Percentiles rank a stretch among this genome's conserved stretches.
Conservation (phyloP, 495 filamentous ascomycete species). For the Tuber microsphaerosporum region DNA sequence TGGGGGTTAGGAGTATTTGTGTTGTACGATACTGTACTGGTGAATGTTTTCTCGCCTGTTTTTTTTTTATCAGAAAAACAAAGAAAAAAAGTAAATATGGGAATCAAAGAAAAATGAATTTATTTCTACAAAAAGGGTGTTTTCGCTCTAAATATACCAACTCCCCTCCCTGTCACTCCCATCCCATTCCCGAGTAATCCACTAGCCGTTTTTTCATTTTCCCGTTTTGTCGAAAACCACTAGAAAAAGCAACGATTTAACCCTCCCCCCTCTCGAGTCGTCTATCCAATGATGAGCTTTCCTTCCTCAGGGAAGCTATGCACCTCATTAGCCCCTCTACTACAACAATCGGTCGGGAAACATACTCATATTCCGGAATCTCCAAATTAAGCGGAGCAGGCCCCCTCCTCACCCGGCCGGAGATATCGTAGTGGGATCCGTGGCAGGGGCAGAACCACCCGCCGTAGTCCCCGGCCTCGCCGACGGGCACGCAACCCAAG, state of each 20-base stretch:
- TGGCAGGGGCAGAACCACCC: conserved; percentile 99
- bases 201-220: not conserved
- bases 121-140: conserved; percentile 36
- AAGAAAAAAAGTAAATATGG: not conserved
- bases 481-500: conserved; percentile 96
- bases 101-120: conserved; percentile 29
- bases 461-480: conserved; percentile 94
- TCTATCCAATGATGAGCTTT: conserved; percentile 72
- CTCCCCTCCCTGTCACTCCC: conserved; percentile 7
- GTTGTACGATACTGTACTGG: not conserved
- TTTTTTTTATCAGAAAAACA: not conserved
- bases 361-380: conserved; percentile 70
- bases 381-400: conserved; percentile 96
- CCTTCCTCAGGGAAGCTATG: conserved; percentile 66
- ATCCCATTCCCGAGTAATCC: conserved; percentile 22
- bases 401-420: conserved; percentile 88
- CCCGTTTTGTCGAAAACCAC: not conserved
- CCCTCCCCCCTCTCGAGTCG: not conserved
- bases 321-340: conserved; percentile 7
- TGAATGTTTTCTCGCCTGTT: not conserved
- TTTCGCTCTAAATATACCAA: conserved; percentile 34
- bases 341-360: not conserved
- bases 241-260: not conserved
- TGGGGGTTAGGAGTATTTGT: not conserved
- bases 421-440: conserved; percentile 99